These are phyloP conservation scores for Peronosclerospora sorghi DNA, from an alignment of 352 stramenopile genomes.

Conservation along the genomic window DNA sequence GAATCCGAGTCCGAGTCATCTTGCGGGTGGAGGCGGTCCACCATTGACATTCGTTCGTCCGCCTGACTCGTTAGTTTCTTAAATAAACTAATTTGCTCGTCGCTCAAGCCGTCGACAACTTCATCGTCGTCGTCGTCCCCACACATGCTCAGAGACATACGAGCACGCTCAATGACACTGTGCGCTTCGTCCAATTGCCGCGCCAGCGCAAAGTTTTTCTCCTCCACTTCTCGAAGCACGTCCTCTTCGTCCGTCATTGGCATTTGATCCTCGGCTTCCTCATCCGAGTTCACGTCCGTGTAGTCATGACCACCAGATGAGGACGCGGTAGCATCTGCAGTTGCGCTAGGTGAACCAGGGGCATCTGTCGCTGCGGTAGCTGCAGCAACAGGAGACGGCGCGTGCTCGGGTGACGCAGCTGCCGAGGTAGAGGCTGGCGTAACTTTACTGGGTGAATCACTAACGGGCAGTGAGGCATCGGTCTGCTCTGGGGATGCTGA, in stretches of 20 bases:
- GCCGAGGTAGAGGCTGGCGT: constrained; percentile 12
- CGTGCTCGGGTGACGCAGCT: constrained; percentile 10
- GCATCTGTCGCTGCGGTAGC: constrained; percentile 7
- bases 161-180: constrained; percentile 72
- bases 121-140: constrained; percentile 66
- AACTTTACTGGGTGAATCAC: constrained; percentile 30
- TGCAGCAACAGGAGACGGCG: constrained; percentile 14
- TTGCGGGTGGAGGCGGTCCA: constrained; percentile 67
- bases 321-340: constrained; percentile 23
- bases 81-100: constrained; percentile 86
- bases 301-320: constrained; percentile 53
- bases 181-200: constrained; percentile 74
- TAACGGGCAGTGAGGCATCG: constrained; percentile 20
- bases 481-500: constrained; percentile 5
- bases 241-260: constrained; percentile 61
- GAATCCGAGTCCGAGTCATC: constrained; percentile 75
- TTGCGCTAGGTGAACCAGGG: constrained; percentile 19
- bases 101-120: constrained; percentile 45
- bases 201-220: constrained; percentile 80
- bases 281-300: constrained; percentile 67
- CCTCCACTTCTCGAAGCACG: constrained; percentile 62
- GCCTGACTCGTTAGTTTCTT: constrained; percentile 85
- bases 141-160: constrained; percentile 80
- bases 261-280: constrained; percentile 73
- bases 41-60: constrained; percentile 78